Conservation (phyloP, 352 stramenopile species). For the Pythium phragmitis region DNA sequence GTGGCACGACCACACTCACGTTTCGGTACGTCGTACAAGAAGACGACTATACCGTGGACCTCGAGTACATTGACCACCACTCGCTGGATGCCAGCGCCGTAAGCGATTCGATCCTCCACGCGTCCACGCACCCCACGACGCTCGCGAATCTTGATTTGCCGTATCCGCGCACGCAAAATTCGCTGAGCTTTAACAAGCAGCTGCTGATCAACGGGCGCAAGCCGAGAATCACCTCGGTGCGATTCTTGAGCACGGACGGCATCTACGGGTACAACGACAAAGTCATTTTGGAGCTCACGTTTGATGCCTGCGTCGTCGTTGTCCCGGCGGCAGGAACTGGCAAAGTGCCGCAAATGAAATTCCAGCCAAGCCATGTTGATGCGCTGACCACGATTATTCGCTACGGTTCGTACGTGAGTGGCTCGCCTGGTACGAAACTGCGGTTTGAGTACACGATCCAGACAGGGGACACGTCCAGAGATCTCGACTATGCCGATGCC, state of each 20-base stretch:
- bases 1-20: slow-evolving; percentile 43
- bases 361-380: slow-evolving; percentile 45
- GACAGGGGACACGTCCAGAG: slow-evolving; percentile 59
- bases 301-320: slow-evolving; percentile 65
- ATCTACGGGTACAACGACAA: slow-evolving; percentile 59
- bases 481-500: slow-evolving; percentile 68
- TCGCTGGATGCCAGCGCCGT: slow-evolving; percentile 64
- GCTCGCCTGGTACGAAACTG: slow-evolving; percentile 44
- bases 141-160: slow-evolving; percentile 64
- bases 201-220: slow-evolving; percentile 68
- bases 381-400: slow-evolving; percentile 45
- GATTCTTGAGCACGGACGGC: slow-evolving; percentile 62
- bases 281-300: slow-evolving; percentile 60
- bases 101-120: slow-evolving; percentile 51
- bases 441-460: slow-evolving; percentile 77
- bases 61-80: slow-evolving; percentile 83
- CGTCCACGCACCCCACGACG: slow-evolving; percentile 69
- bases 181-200: slow-evolving; percentile 69
- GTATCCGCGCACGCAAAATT: slow-evolving; percentile 62
- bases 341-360: slow-evolving; percentile 44
- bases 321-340: slow-evolving; percentile 27
- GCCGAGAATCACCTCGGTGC: slow-evolving; percentile 45
- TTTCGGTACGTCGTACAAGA: slow-evolving; percentile 75
- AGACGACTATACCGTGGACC: slow-evolving; percentile 66
- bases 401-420: slow-evolving; percentile 57